These are phyloP conservation scores for Dichotomocladium elegans DNA, from an alignment of 371 early-diverging fungal species.

Conservation along the genomic window DNA sequence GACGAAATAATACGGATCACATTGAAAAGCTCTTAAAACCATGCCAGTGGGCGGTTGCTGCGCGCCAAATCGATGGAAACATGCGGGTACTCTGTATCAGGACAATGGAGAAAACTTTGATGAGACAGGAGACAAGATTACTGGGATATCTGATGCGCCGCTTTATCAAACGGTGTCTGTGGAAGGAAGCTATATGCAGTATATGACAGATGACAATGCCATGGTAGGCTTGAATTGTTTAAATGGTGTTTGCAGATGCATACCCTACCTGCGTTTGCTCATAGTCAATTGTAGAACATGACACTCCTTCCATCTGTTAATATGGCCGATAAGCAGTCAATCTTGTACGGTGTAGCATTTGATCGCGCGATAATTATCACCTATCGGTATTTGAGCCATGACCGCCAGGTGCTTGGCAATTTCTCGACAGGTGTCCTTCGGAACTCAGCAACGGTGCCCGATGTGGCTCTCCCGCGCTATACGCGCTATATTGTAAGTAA, in stretches of 20 bases:
- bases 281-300: conserved; percentile 24
- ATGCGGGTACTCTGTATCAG: conserved; percentile 26
- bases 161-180: conserved; percentile 32
- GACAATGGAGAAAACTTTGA: conserved; percentile 31
- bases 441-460: conserved; percentile 23
- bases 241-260: background rate
- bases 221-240: conserved; percentile 20
- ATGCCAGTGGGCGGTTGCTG: conserved; percentile 40
- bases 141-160: conserved; percentile 30
- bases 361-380: conserved; percentile 36
- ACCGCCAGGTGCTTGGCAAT: conserved; percentile 21
- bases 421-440: conserved; percentile 31
- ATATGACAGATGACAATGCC: conserved; percentile 42
- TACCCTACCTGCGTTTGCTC: too few species aligned
- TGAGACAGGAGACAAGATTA: conserved; percentile 27
- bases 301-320: conserved; percentile 32
- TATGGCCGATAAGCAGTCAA: conserved; percentile 37
- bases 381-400: conserved; percentile 28
- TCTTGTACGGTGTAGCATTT: conserved; percentile 33
- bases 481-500: conserved; percentile 33
- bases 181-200: conserved; percentile 37
- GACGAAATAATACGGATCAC: background rate
- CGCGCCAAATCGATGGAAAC: conserved; percentile 35
- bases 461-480: conserved; percentile 33
- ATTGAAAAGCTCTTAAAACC: background rate